Percentiles rank a stretch among this genome's conserved stretches.
Evolutionary conservation across 306 rosid species (phyloP).

Genomic region (Lathyrus oleraceus): DNA sequence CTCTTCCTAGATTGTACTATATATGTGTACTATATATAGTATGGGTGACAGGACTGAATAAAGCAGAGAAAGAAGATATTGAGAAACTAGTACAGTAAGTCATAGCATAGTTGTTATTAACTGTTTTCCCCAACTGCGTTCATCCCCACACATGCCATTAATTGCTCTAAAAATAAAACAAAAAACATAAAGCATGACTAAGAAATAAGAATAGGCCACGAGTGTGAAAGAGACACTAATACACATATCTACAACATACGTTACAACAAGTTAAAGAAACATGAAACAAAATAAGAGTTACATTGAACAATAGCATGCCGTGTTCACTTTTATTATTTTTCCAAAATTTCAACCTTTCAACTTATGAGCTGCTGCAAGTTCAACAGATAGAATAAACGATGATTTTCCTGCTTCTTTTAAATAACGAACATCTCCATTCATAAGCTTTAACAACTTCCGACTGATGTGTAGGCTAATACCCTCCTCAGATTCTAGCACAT

Average conservation of each 20-base stretch:
- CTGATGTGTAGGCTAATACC: slow-evolving; percentile 79
- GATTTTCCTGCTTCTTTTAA: slow-evolving; percentile 79
- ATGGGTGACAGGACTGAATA: no score
- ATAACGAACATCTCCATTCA: slow-evolving; percentile 86
- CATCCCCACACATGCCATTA: no score
- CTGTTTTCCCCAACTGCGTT: no score
- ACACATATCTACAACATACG: slow-evolving; percentile 45
- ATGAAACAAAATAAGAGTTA: slow-evolving; percentile 36
- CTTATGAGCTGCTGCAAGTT: slow-evolving; percentile 70
- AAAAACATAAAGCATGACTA: not conserved
- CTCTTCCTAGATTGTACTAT: no score
- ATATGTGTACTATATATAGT: no score
- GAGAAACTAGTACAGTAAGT: no score
- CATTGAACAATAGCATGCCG: slow-evolving; percentile 24
- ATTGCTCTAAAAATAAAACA: not conserved
- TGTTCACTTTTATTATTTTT: slow-evolving; percentile 29
- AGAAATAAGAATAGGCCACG: slow-evolving; percentile 19
- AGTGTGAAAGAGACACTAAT: slow-evolving; percentile 27
- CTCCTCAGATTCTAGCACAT: slow-evolving; percentile 65
- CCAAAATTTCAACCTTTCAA: slow-evolving; percentile 33
- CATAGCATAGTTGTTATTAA: no score
- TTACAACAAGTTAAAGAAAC: slow-evolving; percentile 36
- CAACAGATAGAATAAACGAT: slow-evolving; percentile 69
- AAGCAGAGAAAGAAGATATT: no score
- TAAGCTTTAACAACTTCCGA: slow-evolving; percentile 77